Evolutionary conservation across 108 stramenopile genomes (phyloP).

Genomic region (Cyclotella sp.): DNA sequence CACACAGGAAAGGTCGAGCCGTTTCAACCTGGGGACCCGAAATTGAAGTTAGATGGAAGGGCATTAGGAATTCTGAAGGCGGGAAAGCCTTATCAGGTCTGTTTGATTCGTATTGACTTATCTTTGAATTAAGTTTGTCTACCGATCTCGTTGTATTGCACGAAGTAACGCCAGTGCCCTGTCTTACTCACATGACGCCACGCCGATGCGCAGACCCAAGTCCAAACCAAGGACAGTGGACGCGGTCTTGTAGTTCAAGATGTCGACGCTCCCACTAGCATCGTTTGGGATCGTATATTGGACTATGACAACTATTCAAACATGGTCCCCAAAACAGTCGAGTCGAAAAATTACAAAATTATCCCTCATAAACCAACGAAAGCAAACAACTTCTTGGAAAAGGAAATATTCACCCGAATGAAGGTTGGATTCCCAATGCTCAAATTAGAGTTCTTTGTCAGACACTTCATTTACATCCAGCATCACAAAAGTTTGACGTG

Average conservation of each 20-base stretch:
- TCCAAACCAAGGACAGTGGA: slow-evolving; percentile 52
- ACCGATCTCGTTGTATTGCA: not conserved
- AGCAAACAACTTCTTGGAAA: slow-evolving; percentile 48
- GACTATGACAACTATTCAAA: slow-evolving; percentile 63
- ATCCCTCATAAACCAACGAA: slow-evolving; percentile 46
- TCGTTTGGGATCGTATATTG: slow-evolving; percentile 65
- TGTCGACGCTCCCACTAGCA: slow-evolving; percentile 57
- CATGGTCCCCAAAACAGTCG: slow-evolving; percentile 61
- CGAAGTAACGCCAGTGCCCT: not conserved
- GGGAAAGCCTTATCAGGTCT: slow-evolving; percentile 63
- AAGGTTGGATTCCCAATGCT: slow-evolving; percentile 61
- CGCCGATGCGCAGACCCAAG: slow-evolving; percentile 50
- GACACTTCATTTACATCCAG: slow-evolving; percentile 54
- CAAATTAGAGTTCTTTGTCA: slow-evolving; percentile 61
- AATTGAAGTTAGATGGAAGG: slow-evolving; percentile 56
- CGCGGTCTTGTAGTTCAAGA: slow-evolving; percentile 71
- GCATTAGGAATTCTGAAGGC: slow-evolving; percentile 51
- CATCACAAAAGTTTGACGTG: slow-evolving; percentile 53
- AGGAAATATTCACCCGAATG: slow-evolving; percentile 62
- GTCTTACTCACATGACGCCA: not conserved
- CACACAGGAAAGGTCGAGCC: slow-evolving; percentile 60
- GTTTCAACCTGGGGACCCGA: slow-evolving; percentile 65
- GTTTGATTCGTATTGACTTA: not conserved
- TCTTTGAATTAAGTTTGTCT: not conserved
- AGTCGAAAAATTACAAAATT: slow-evolving; percentile 57